Base-by-base conservation (phyloP, 306 rosid species). In the Leucaena leucocephala region DNA sequence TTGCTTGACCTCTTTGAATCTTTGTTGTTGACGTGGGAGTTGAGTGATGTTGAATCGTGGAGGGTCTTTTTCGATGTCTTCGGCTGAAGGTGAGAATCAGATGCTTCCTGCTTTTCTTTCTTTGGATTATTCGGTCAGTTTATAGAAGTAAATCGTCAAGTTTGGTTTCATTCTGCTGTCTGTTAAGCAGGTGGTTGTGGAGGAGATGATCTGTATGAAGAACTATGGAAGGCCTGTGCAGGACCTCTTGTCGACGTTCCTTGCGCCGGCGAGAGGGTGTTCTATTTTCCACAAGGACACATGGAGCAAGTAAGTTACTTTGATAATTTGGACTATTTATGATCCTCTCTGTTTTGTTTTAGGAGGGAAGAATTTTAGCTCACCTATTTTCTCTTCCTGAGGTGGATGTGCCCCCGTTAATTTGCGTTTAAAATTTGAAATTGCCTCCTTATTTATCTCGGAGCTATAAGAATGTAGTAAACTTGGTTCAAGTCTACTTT, bases 241-340 rank as follows among this genome's bases (percentile, higher is more conserved):
- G 99, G 99, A 75, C 98, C 98, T 36, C 91, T 88, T 39, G 98
- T 90, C 2, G 99, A 90, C 65, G 92, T 95, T 81, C 99, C 98
- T 83, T 80, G 65, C 66, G 40, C 6, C 34, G 63, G 48, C 33
- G 90, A 95, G 81, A 90, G 88, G 79, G 99, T 93, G 35, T 91
- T 68, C 82, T 95, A 95, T 72, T 91, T 95, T 58, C 99, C 97
- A 5, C 99, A 95, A 64, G 98, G 99, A 2, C 99, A 95, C 74
- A 92, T 93, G 97, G 98, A 92, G 58, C 98, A 95, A 86, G 98
- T 92, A 63, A 80, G 87, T 80, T 33, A 6, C 7, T 62, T 75
- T 54, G 45, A 45, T 33, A 14, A 12, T 52, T 55, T n/a, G 6
- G 50, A 73, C 54, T 70, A 46, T 68, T 72, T 17, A 68, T 82